Conservation (phyloP, 495 filamentous ascomycete genomes). For the Saxophila tyrrhenica region DNA sequence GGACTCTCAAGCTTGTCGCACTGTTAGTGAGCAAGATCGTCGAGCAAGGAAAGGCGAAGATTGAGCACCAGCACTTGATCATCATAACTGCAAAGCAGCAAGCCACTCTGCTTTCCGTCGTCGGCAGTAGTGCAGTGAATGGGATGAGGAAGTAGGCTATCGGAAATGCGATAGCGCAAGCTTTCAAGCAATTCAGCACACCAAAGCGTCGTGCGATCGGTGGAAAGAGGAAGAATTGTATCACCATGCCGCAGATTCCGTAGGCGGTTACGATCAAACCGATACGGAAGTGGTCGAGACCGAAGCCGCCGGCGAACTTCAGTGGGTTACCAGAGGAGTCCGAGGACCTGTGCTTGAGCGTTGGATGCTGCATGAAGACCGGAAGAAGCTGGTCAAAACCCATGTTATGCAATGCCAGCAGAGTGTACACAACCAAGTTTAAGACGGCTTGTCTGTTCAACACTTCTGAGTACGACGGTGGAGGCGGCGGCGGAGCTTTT, state of each 20-base stretch:
- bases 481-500: constrained; percentile 21
- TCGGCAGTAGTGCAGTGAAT: constrained; percentile 50
- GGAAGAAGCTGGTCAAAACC: constrained; percentile 72
- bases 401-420: constrained; percentile 64
- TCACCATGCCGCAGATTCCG: constrained; percentile 56
- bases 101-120: constrained; percentile 21
- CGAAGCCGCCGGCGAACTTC: constrained; percentile 65
- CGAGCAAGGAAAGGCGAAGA: constrained; percentile 75
- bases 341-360: constrained; percentile 10
- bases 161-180: constrained; percentile 50
- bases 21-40: constrained; percentile 90
- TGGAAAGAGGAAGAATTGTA: constrained; percentile 75
- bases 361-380: constrained; percentile 68
- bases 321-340: constrained; percentile 43
- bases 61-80: constrained; percentile 55
- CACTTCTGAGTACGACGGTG: constrained; percentile 46
- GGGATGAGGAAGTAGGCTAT: constrained; percentile 63
- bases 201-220: constrained; percentile 54
- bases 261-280: constrained; percentile 68
- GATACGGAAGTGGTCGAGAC: constrained; percentile 49
- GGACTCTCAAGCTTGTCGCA: constrained; percentile 56
- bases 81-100: constrained; percentile 50
- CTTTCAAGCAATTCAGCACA: constrained; percentile 55
- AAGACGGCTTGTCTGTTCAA: constrained; percentile 66
- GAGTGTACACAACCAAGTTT: constrained; percentile 62